Conservation (phyloP, 768 basidiomycete genomes). For the Termitomyces sp. region DNA sequence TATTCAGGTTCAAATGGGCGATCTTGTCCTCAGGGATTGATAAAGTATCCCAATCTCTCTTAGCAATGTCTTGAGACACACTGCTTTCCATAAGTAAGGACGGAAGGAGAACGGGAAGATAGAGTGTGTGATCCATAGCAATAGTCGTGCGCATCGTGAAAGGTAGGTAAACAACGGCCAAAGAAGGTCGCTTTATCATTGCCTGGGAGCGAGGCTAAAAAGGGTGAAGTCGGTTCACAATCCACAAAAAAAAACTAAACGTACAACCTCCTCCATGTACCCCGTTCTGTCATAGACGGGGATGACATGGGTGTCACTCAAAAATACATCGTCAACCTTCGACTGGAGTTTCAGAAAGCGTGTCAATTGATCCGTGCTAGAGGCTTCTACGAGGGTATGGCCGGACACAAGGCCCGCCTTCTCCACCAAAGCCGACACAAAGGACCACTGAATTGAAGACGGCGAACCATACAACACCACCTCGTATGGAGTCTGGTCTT, state of each 20-base stretch:
- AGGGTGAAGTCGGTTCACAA: constrained; percentile 30
- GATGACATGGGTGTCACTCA: constrained; percentile 24
- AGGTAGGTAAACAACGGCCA: constrained; percentile 69
- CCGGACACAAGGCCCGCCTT: constrained; percentile 43
- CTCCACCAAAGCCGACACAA: constrained; percentile 54
- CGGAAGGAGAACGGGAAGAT: constrained; percentile 54
- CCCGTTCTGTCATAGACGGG: constrained; percentile 35
- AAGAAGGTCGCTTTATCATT: constrained; percentile 41
- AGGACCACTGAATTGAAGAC: constrained; percentile 53
- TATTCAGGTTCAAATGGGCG: constrained; percentile 29
- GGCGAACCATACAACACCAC: constrained; percentile 66
- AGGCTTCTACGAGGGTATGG: constrained; percentile 23
- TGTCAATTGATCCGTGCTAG: constrained; percentile 17
- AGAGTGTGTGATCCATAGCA: constrained; percentile 33
- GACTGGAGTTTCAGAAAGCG: constrained; percentile 26
- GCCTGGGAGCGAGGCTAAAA: constrained; percentile 37
- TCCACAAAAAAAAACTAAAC: constrained; percentile 26
- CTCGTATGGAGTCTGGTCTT: constrained; percentile 42
- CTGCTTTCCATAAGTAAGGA: constrained; percentile 12
- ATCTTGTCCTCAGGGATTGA: constrained; percentile 35
- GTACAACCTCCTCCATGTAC: constrained; percentile 22
- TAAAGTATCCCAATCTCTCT: constrained; percentile 39
- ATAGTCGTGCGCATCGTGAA: constrained; percentile 29
- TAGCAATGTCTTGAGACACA: constrained; percentile 25
- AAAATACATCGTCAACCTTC: constrained; percentile 18